Evolutionary conservation across 2,329 filamentous ascomycete species (phyloP), one percentile per base, ranked within the genome.

Genomic region (Didymella lethalis): DNA sequence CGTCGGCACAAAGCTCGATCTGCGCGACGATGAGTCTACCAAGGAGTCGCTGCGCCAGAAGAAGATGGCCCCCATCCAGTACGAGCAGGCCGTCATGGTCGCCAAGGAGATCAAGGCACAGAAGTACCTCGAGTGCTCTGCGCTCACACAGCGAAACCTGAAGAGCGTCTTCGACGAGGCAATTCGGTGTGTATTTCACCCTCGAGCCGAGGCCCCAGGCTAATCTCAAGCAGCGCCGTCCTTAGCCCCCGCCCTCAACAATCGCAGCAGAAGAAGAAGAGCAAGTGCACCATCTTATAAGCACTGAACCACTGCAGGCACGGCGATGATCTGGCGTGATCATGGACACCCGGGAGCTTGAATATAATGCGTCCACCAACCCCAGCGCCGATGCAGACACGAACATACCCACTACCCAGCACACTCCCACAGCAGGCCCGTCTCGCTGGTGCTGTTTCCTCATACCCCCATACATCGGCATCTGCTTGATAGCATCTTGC

Each of bases 81-180:
- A 96, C 79, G 92, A 97, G 78, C 91, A 96, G 79, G 95, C 93
- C 38, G 84, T 97, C 64, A 82, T 89, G 65, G 91, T 94, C 64
- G 92, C 93, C 63, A 96, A 96, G 82, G 93, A 97, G 73, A 97
- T 99, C 80, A 90, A 88, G 76, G 94, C 95, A 45, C 91, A 95
- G 81, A 98, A 97, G 82, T 99, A 99, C 81, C 86, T 98, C 41
- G 95, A 99, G 81, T 99, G 95, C 82, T 98, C 95, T 51, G 95
- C 95, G 47, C 83, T 99, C 68, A 99, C 95, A 36, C 95, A 98
- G 83, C 86, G 94, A 74, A 97, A 97, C 79, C 81, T 99, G 70
- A 99, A 99, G 88, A 96, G 92, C 73, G 95, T 99, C 48, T 99
- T 99, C 76, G 95, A 99, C 75, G 94, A 97, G 81, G 95, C 95